Conservation (phyloP, 208 protist species). For the Endotrypanum monterogeii region DNA sequence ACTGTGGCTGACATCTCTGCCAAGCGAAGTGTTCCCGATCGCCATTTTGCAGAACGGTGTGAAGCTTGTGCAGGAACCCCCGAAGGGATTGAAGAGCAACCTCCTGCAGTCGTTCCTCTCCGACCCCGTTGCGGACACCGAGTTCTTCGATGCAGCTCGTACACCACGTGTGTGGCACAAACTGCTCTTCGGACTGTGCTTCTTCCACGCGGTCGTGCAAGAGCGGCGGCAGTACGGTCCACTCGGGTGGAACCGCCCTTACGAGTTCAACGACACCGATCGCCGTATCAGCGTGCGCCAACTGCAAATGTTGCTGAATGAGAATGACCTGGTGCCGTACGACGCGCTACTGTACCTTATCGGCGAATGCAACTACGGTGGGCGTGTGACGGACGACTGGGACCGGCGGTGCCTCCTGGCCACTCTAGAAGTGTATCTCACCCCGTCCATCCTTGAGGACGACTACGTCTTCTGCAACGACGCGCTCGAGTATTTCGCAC, state of each 20-base stretch:
- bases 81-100: slow-evolving; percentile 96
- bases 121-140: slow-evolving; percentile 81
- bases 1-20: slow-evolving; percentile 98
- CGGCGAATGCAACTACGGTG: slow-evolving; percentile 94
- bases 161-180: slow-evolving; percentile 90
- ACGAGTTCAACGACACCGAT: slow-evolving; percentile 98
- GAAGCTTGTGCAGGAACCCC: slow-evolving; percentile 99
- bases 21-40: slow-evolving; percentile 97
- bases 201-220: slow-evolving; percentile 97
- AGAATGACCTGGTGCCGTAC: slow-evolving; percentile 92
- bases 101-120: slow-evolving; percentile 94
- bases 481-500: slow-evolving; percentile 81
- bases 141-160: slow-evolving; percentile 84
- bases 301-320: slow-evolving; percentile 95
- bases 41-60: slow-evolving; percentile 97
- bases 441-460: slow-evolving; percentile 86
- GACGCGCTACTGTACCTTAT: slow-evolving; percentile 94
- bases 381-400: slow-evolving; percentile 94
- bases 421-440: slow-evolving; percentile 88
- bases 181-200: slow-evolving; percentile 95
- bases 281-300: slow-evolving; percentile 95
- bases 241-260: slow-evolving; percentile 96
- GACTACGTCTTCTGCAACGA: slow-evolving; percentile 92
- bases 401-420: slow-evolving; percentile 93
- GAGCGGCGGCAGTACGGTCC: slow-evolving; percentile 96